These are phyloP conservation scores for Candida chauliodis DNA, from an alignment of 805 yeast genomes.

Conservation along the genomic window DNA sequence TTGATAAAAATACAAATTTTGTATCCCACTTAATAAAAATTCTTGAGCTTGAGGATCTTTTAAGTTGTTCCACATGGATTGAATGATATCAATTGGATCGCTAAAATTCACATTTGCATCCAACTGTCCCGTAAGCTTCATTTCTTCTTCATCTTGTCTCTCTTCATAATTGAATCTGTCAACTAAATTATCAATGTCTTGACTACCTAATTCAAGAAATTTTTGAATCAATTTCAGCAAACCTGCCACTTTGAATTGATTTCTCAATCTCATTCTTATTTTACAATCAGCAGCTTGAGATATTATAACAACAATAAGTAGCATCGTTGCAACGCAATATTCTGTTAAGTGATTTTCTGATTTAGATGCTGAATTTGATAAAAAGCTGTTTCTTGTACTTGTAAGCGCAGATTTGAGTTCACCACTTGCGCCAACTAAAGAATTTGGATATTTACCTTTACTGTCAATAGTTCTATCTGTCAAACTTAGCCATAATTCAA, in stretches of 20 bases:
- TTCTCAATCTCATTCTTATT: conserved; percentile 54
- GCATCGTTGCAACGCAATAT: conserved; percentile 66
- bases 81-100: conserved; percentile 68
- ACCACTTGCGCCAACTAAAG: conserved; percentile 87
- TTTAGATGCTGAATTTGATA: conserved; percentile 38
- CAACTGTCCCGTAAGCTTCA: conserved; percentile 29
- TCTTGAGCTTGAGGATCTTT: conserved; percentile 58
- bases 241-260: conserved; percentile 57
- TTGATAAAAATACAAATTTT: conserved; percentile 58
- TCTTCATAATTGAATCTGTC: conserved; percentile 55
- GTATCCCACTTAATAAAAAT: conserved; percentile 58
- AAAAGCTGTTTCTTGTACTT: conserved; percentile 9
- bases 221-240: conserved; percentile 48
- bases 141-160: conserved; percentile 52
- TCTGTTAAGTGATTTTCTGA: conserved; percentile 66
- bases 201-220: conserved; percentile 52
- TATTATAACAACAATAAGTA: conserved; percentile 64
- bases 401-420: conserved; percentile 53
- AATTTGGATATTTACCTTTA: conserved; percentile 79
- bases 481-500: conserved; percentile 68
- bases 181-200: conserved; percentile 63
- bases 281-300: conserved; percentile 42
- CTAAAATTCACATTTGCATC: conserved; percentile 53
- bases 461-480: conserved; percentile 74
- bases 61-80: conserved; percentile 55